A percentile compares a stretch with the other conserved stretches of the same genome.
phyloP scores from a whole-genome alignment of 306 rosid species.

The Quercus wislizeni region DNA sequence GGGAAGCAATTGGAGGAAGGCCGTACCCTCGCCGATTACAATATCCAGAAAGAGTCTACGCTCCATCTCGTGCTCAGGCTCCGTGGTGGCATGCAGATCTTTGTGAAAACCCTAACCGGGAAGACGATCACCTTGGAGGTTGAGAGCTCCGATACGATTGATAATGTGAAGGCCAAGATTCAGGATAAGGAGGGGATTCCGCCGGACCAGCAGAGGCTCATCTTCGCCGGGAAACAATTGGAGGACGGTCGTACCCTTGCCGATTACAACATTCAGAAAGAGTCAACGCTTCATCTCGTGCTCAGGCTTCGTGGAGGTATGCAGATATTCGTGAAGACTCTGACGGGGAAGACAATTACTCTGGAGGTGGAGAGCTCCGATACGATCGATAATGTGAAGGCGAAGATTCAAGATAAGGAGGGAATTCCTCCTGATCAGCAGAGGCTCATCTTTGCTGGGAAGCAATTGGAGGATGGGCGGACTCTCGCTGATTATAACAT shows the following conservation, averaged over 20 bases:
- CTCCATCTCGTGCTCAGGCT: slow-evolving; percentile 29
- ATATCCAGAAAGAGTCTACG: slow-evolving; percentile 44
- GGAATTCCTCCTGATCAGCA: slow-evolving; percentile 40
- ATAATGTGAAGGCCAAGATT: slow-evolving; percentile 44
- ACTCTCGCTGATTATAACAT: slow-evolving; percentile 51
- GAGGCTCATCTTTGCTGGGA: slow-evolving; percentile 44
- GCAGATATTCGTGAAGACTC: slow-evolving; percentile 47
- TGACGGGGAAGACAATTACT: slow-evolving; percentile 37
- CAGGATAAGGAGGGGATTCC: slow-evolving; percentile 50
- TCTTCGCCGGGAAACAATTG: slow-evolving; percentile 39
- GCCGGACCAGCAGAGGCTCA: slow-evolving; percentile 37
- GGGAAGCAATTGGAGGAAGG: slow-evolving; percentile 43
- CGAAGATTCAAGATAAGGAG: slow-evolving; percentile 48
- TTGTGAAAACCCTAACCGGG: slow-evolving; percentile 38
- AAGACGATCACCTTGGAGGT: slow-evolving; percentile 45
- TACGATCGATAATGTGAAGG: slow-evolving; percentile 36
- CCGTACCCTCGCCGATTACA: slow-evolving; percentile 36
- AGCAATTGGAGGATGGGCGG: slow-evolving; percentile 43
- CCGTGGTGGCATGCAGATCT: slow-evolving; percentile 41
- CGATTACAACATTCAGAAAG: slow-evolving; percentile 47
- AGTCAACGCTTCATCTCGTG: slow-evolving; percentile 34
- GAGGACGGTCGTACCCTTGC: slow-evolving; percentile 44
- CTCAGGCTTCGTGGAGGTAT: slow-evolving; percentile 34
- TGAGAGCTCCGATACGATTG: slow-evolving; percentile 40
- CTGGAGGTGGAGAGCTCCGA: slow-evolving; percentile 37